Evolutionary conservation across 176 grass and related monocot species (phyloP), one percentile per base, ranked within the genome.

Genomic region (Echinochloa phyllopogon): DNA sequence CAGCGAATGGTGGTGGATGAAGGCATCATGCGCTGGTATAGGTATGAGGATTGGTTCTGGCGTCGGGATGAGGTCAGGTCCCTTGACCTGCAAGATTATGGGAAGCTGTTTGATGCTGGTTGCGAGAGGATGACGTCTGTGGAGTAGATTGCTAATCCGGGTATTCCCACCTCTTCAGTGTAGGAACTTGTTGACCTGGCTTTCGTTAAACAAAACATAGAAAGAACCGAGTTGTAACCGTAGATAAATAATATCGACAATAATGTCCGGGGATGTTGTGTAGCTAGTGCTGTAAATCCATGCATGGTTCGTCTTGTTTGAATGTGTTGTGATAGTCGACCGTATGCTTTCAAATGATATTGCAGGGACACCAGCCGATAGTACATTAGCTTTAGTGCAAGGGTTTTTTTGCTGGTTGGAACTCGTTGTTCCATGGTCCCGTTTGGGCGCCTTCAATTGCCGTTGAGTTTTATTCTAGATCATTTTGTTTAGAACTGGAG

Each of bases 11-110:
- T 94, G 59, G 47, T 43, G 24, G 96, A 99, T 72, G 96, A 99
- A 41, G 96, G 96, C 24, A 81, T 99, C 72, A 96, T 99, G 91
- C 82, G 96, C 84, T 99, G 96, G 96, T 96, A 99, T 53, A 85
- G 90, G 55, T 99, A 99, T 0, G 96, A 99, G 77, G 90, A 92
- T 53, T 92, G 87, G 85, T 96, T 96, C 60, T 99, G 96, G 96
- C 91, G 96, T 21, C 85, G 47, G 1, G 96, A 99, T 77, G 96
- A 99, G 88, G 91, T 94, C 55, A 83, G 65, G 25, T 94, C 93
- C 40, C 94, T 99, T 79, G 88, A 99, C 83, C 59, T 99, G 84
- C 86, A 90, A 18, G 87, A 91, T 53, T 98, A 90, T 43, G 96
- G 94, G 49, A 94, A 65, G 78, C 52, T 99, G 69, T 96, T 99